Evolutionary conservation across 176 grass and related monocot species (phyloP), one percentile per base, ranked within the genome.

Genomic region (Oryza glaberrima): DNA sequence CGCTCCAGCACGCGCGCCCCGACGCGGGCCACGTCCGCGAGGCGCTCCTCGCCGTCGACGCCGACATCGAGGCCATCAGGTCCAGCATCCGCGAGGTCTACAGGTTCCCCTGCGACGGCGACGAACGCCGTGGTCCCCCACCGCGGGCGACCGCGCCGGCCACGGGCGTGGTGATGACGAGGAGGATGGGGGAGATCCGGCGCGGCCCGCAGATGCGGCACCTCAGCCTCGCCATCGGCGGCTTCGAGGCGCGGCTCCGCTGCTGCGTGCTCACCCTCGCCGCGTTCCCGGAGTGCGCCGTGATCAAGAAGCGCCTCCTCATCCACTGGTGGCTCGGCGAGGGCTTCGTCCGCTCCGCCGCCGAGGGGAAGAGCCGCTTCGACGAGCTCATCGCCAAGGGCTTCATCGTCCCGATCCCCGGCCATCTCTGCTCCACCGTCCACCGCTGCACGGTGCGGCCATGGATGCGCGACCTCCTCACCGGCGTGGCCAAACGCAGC

Each of bases 251-350:
- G 0, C 63, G 56, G 13, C 13, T 88, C 0, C 72, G 22, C 34
- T 46, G 76, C 63, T 85, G 88, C 20, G 22, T 71, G 12, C 86
- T 88, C 70, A 90, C 88, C 75, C 48, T 93, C 67, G 67, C 82
- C 46, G 38, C 87, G 0, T 93, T 90, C 85, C 88, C 88, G 0
- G 85, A 86, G 2, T 76, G 76, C 11, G 67, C 91, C 17, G 47
- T 88, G 44, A 76, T 93, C 65, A 90, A 82, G 67, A 90, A 88
- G 47, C 84, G 83, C 14, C 25, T 67, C 5, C 78, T 94, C 17
- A 20, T 93, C 75, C 85, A 90, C 77, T 93, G 91, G 87, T 90
- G 92, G 92, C 34, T 94, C 14, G 88, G 75, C 0, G 82, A 88
- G 32, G 85, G 79, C 13, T 77, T 88, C 5, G 86, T 91, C 9